Base-by-base conservation (phyloP, 2,329 filamentous ascomycete genomes). In the Fusarium musae region DNA sequence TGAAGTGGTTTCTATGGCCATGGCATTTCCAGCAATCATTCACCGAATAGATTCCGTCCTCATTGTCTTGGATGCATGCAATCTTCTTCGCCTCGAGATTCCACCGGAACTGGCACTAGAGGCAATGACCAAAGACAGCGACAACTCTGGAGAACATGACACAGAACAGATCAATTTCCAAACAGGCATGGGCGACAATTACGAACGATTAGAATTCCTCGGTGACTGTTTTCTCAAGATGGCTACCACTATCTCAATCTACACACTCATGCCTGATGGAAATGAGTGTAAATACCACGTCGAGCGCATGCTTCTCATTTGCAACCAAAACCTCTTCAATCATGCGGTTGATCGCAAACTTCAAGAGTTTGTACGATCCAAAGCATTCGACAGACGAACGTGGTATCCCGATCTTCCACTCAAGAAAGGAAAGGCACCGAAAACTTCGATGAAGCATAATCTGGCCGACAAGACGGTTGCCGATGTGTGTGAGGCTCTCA, bases 171-270 rank as follows among this genome's bases (percentile, higher is more conserved):
- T 94, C 59, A 93, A 95, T 74, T 91, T 95, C 52, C 93, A 95
- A 75, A 85, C 88, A 53, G 95, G 95, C 6, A 97, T 97, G 94
- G 94, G 95, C 3, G 92, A 92, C 43, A 98, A 98, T 76, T 99
- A 99, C 77, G 96, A 99, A 81, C 90, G 96, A 17, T 87, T 98
- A 0, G 96, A 99, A 78, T 97, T 98, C 67, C 87, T 98, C 5
- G 96, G 96, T 0, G 96, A 99, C 80, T 93, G 92, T 39, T 97
- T 98, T 78, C 86, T 99, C 66, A 99, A 99, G 82, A 96, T 98
- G 91, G 94, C 93, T 16, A 98, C 96, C 0, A 96, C 95, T 0
- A 95, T 99, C 59, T 91, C 95, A 1, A 86, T 97, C 1, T 98
- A 93, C 79, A 92, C 92, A 2, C 87, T 91, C 34, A 90, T 93